Evolutionary conservation across 2,329 filamentous ascomycete species (phyloP).

Genomic region (Fusarium sp.): DNA sequence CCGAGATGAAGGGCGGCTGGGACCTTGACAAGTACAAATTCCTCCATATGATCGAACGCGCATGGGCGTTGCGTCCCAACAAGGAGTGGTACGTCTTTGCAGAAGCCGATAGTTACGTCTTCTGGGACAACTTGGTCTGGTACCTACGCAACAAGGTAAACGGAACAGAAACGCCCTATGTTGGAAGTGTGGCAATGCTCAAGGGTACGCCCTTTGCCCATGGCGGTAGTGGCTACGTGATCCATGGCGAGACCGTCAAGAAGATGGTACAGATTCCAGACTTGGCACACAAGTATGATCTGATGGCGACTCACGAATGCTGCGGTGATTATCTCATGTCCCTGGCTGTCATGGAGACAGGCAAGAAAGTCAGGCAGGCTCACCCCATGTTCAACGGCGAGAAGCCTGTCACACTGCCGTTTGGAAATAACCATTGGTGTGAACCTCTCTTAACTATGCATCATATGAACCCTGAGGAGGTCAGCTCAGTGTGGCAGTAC

Average conservation of each 20-base stretch:
- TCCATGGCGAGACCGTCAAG: constrained; percentile 68
- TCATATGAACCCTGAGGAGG: constrained; percentile 68
- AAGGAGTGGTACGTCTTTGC: constrained; percentile 73
- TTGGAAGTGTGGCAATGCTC: constrained; percentile 67
- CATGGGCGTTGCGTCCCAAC: constrained; percentile 68
- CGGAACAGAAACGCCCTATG: constrained; percentile 62
- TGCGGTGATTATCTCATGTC: constrained; percentile 69
- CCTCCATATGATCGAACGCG: constrained; percentile 70
- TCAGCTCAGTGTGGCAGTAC: constrained; percentile 67
- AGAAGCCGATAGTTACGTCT: constrained; percentile 72
- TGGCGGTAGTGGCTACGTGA: constrained; percentile 70
- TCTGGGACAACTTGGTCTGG: constrained; percentile 68
- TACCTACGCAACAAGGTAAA: constrained; percentile 64
- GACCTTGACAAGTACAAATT: constrained; percentile 75
- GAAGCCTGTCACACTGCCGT: constrained; percentile 67
- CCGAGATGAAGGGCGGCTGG: constrained; percentile 60
- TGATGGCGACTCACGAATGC: constrained; percentile 60
- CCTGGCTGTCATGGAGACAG: constrained; percentile 63
- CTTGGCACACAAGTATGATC: constrained; percentile 64
- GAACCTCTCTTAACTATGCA: constrained; percentile 72
- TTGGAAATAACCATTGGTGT: constrained; percentile 67
- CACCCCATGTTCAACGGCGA: constrained; percentile 72
- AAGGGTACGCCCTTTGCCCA: constrained; percentile 67
- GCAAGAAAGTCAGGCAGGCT: constrained; percentile 59
- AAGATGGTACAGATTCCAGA: constrained; percentile 62